phyloP scores from a whole-genome alignment of 164 flowering plant species.

The Kingdonia uniflora region DNA sequence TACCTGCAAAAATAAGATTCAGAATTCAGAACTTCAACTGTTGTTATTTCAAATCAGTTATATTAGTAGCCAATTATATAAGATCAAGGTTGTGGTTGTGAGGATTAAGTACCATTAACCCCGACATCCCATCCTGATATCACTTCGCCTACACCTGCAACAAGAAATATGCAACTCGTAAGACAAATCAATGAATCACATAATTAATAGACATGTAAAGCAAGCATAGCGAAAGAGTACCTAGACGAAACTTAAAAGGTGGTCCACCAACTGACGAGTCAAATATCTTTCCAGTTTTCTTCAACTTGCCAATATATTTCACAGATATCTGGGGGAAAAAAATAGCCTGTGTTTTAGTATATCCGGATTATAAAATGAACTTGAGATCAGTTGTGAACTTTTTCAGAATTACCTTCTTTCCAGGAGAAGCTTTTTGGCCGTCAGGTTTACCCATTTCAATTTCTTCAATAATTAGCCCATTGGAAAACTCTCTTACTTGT shows the following conservation, averaged over 20 bases:
- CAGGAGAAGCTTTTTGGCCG: conserved; percentile 78
- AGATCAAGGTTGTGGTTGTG: neutral
- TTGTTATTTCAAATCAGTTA: neutral
- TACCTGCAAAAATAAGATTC: conserved; percentile 36
- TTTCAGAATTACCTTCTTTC: conserved; percentile 50
- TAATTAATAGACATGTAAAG: too few species aligned
- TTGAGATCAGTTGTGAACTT: too few species aligned
- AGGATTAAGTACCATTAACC: conserved; percentile 44
- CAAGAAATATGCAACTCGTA: conserved; percentile 3
- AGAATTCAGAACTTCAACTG: neutral
- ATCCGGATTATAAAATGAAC: too few species aligned
- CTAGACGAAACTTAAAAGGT: conserved; percentile 82
- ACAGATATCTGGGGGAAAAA: conserved; percentile 56
- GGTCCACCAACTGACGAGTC: conserved; percentile 65
- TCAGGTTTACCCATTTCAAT: conserved; percentile 81
- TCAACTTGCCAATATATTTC: conserved; percentile 73
- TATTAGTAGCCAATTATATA: too few species aligned
- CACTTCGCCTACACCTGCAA: conserved; percentile 74
- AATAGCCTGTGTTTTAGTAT: too few species aligned
- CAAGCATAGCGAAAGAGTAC: conserved; percentile 21
- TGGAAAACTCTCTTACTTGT: conserved; percentile 52
- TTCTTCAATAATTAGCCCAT: conserved; percentile 86
- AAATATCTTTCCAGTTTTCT: conserved; percentile 65
- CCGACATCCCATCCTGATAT: conserved; percentile 95
- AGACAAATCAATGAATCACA: too few species aligned